Evolutionary conservation across 768 basidiomycete species (phyloP), one percentile per base, ranked within the genome.

Genomic region (Gelatoporia subvermispora): DNA sequence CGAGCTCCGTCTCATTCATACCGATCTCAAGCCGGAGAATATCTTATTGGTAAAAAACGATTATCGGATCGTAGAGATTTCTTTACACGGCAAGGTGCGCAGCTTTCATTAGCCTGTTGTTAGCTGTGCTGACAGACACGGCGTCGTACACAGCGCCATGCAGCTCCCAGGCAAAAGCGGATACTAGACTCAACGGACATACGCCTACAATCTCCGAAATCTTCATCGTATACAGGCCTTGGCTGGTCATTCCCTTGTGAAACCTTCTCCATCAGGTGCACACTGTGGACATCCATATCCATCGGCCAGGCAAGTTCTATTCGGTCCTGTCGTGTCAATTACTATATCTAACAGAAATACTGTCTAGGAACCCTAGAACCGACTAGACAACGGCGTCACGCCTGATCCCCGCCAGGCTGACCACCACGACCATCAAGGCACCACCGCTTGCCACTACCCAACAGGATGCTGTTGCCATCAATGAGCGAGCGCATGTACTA

Each of bases 241-340:
- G 93, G 94, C 45, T 99, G 96, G 96, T 94, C 92, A 38, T 98
- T 85, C 67, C 93, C 96, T 2, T 98, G 96, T 68, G 96, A 99
- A 69, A 90, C 93, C 25, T 99, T 96, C 70, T 99, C 96, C 16
- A 77, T 99, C 43, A 96, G 96, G 7, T 99, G 96, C 69, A 99
- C 57, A 81, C 98, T 22, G 94, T 99, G 49, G 96, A 99, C 66
- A 98, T 99, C 66, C 95, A 83, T 71, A 99, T 96, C n/a, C n/a
- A n/a, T n/a, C n/a, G n/a, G n/a, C n/a, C n/a, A n/a, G n/a, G n/a
- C n/a, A n/a, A n/a, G n/a, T n/a, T n/a, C n/a, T n/a, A n/a, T n/a
- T n/a, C n/a, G n/a, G n/a, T n/a, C n/a, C n/a, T n/a, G n/a, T n/a
- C n/a, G n/a, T n/a, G n/a, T n/a, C n/a, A n/a, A n/a, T n/a, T n/a